Evolutionary conservation across 202 grass and related monocot species (phyloP).

Genomic region (Eragrostis tef): DNA sequence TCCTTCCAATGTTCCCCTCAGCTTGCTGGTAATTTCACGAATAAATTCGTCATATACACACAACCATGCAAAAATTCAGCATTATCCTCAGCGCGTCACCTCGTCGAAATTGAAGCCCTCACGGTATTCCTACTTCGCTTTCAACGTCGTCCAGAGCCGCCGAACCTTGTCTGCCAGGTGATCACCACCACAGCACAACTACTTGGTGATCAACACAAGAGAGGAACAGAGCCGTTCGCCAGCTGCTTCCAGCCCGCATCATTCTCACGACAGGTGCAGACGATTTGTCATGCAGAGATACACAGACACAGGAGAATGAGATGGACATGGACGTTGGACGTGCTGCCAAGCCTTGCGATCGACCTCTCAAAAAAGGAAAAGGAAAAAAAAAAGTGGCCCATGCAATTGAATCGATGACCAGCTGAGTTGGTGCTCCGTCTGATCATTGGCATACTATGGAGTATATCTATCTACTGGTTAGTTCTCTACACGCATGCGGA

Average conservation of each 20-base stretch:
- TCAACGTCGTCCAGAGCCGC: background rate
- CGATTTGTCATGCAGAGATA: slow-evolving; percentile 7
- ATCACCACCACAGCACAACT: background rate
- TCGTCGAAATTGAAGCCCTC: slow-evolving; percentile 33
- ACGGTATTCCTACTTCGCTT: slow-evolving; percentile 37
- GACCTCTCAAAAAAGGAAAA: background rate
- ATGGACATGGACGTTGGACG: slow-evolving; percentile 7
- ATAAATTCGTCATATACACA: background rate
- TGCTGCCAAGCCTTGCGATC: slow-evolving; percentile 11
- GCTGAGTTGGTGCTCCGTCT: slow-evolving; percentile 21
- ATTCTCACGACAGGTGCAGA: slow-evolving; percentile 3
- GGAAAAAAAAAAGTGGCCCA: background rate
- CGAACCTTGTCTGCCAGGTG: background rate
- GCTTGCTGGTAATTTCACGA: background rate
- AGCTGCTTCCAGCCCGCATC: slow-evolving; percentile 47
- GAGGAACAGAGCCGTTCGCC: background rate
- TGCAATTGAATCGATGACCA: background rate
- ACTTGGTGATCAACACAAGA: background rate
- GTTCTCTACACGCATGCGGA: background rate
- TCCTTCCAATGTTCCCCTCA: background rate
- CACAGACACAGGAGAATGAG: background rate
- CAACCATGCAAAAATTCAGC: background rate
- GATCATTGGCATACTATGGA: background rate
- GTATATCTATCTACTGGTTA: background rate
- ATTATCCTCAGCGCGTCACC: slow-evolving; percentile 9